Conservation (phyloP, 2,329 filamentous ascomycete genomes). For the Alternaria triticina region DNA sequence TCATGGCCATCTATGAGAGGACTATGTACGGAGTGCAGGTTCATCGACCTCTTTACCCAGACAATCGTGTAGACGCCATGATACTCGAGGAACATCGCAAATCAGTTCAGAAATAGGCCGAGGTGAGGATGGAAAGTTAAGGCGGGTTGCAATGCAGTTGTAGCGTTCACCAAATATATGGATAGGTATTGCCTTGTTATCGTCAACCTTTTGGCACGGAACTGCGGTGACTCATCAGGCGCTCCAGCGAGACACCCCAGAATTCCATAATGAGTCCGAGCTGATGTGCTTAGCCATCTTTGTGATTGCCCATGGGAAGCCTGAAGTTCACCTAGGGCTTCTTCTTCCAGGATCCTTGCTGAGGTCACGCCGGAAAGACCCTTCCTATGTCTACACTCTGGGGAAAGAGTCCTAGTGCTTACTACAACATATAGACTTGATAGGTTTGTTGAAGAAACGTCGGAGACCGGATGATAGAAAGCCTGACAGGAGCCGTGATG, state of each 20-base stretch:
- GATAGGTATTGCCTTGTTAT: not conserved
- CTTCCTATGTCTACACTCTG: not conserved
- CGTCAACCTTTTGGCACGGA: not conserved
- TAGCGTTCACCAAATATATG: not conserved
- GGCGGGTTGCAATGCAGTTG: not conserved
- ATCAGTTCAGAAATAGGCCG: not conserved
- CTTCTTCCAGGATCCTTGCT: not conserved
- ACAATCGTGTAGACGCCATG: not conserved
- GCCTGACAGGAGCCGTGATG: not conserved
- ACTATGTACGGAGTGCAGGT: not conserved
- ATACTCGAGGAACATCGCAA: not conserved
- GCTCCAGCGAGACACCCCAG: not conserved
- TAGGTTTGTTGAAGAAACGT: not conserved
- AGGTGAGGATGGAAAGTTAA: not conserved
- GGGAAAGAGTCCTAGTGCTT: not conserved
- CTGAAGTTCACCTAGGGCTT: not conserved
- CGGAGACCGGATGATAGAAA: not conserved
- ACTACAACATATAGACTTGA: not conserved
- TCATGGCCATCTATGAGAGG: constrained; percentile 19
- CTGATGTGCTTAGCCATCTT: not conserved
- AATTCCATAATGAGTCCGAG: not conserved
- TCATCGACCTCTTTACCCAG: constrained; percentile 1
- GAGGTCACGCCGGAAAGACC: not conserved
- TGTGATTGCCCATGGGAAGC: not conserved
- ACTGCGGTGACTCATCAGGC: not conserved